Percentiles rank a stretch among this genome's conserved stretches.
These are phyloP conservation scores for Naganishia kalamii DNA, from an alignment of 768 basidiomycete genomes.

Conservation along the genomic window DNA sequence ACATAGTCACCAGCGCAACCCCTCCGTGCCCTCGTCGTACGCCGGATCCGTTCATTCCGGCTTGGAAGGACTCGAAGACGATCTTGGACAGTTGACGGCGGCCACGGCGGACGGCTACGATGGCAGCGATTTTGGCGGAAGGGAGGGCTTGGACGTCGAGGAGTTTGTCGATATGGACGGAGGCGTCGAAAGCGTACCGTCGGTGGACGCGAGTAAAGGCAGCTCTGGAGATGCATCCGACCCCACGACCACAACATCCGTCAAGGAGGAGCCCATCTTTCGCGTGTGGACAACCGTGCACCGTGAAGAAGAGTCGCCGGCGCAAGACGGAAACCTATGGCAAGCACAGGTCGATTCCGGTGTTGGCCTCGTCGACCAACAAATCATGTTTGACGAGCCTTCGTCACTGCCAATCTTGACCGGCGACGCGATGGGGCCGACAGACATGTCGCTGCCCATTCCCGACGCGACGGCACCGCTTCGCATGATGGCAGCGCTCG, in stretches of 20 bases:
- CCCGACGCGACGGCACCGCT: neutral
- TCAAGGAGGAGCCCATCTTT: neutral
- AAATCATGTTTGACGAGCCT: slow-evolving; percentile 8
- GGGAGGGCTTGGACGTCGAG: slow-evolving; percentile 12
- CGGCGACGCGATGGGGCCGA: no score
- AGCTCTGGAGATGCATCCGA: neutral
- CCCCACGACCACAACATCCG: neutral
- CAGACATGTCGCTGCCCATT: neutral
- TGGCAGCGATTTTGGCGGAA: slow-evolving; percentile 16
- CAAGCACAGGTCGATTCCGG: slow-evolving; percentile 2
- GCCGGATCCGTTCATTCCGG: slow-evolving; percentile 18
- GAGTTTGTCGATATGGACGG: slow-evolving; percentile 11
- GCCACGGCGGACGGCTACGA: slow-evolving; percentile 8
- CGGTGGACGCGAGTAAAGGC: neutral
- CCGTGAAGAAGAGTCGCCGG: neutral
- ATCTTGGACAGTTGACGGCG: neutral
- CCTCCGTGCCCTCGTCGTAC: slow-evolving; percentile 14
- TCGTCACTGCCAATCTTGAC: neutral
- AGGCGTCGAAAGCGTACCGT: neutral
- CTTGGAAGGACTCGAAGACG: slow-evolving; percentile 19
- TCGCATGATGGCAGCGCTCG: neutral
- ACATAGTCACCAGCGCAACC: slow-evolving; percentile 5
- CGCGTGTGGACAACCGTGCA: slow-evolving; percentile 3
- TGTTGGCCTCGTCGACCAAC: neutral
- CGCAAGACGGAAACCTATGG: neutral